Base-by-base conservation (phyloP, 1,284 basidiomycete species). In the Cutaneotrichosporon cavernicola region DNA sequence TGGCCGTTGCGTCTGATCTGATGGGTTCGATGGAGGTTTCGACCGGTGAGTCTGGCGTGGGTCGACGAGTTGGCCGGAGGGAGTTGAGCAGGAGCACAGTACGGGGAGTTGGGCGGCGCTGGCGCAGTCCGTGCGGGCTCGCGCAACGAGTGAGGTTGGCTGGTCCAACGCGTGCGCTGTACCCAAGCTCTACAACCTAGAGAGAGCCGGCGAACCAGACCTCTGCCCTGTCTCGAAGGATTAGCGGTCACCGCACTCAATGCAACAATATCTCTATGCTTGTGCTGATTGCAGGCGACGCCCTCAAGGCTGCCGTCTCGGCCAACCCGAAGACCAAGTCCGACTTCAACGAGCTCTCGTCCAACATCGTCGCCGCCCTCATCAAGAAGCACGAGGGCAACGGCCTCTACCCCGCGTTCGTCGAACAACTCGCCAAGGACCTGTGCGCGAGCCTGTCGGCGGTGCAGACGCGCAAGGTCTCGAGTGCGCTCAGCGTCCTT, bases 381-480 rank as follows among this genome's bases (percentile, higher is more conserved):
- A 83, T 91, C 80, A 87, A 88, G 72, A 86, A 85, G 72, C 90
- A 94, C 79, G 85, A 89, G 72, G 77, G 83, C 75, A 92, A 91
- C 76, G 90, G 91, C 2, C 84, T 93, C 13, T 97, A 91, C 76
- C 76, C 89, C 2, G 72, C 85, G 1, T 96, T 97, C 74, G 85
- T 92, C 66, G 92, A 96, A 74, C 85, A 89, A 72, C 87, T 92
- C 70, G 87, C 87, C 21, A 88, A 89, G 64, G 87, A 87, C 63
- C 81, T 95, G 21, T 88, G 89, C 3, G 80, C 83, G 66, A 86
- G 90, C 14, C 84, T 97, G 60, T 89, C 88, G 67, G 92, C 95
- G 68, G 87, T 92, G 58, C 93, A 97, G 73, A 88, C 92, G 38
- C 86, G 92, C 69, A 95, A 95, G 77, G 89, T 87, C 2, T 91